Base-by-base conservation (phyloP, 1,284 basidiomycete genomes). In the Apiotrichum porosum region DNA sequence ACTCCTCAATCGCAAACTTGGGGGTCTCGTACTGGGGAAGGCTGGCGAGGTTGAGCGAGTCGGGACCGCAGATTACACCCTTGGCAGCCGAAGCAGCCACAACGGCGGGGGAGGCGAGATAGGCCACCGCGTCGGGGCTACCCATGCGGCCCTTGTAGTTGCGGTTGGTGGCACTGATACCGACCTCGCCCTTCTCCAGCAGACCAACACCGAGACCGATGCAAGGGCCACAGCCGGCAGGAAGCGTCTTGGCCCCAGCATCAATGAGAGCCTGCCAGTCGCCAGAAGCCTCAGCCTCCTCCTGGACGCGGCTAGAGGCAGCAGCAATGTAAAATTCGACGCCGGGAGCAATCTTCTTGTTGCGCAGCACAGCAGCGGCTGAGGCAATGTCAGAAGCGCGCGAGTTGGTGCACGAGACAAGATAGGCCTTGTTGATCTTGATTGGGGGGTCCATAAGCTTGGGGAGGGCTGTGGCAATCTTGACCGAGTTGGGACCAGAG, bases 131-230 rank as follows among this genome's bases (percentile, higher is more conserved):
- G 42, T 92, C 88, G 0, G 95, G 94, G 61, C 85, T 83, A 2
- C 94, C 94, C 94, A 99, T 99, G 10, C 94, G 80, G 6, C 94
- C 94, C 77, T 99, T 98, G 77, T 97, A 99, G 69, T 99, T 99
- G 69, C 94, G 80, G 75, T 99, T 99, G 13, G 94, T 98, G 6
- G 95, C 94, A 60, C 88, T 93, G 69, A 99, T 98, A 1, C 94
- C 94, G 3, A 86, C 85, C 74, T 98, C 81, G 4, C 94, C 94
- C 63, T 97, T 93, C 69, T 97, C 84, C 21, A 98, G 76, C 45
- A 98, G 75, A 14, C 95, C 95, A 1, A 84, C 85, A 4, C 94
- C 94, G 6, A 98, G 80, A 19, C 95, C 95, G 56, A 98, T 99
- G 71, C 95, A 99, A 0, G 94, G 94, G 0, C 94, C 95, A 66